Evolutionary conservation across 2,329 filamentous ascomycete species (phyloP).

Genomic region (Ophiostoma pallidulum): DNA sequence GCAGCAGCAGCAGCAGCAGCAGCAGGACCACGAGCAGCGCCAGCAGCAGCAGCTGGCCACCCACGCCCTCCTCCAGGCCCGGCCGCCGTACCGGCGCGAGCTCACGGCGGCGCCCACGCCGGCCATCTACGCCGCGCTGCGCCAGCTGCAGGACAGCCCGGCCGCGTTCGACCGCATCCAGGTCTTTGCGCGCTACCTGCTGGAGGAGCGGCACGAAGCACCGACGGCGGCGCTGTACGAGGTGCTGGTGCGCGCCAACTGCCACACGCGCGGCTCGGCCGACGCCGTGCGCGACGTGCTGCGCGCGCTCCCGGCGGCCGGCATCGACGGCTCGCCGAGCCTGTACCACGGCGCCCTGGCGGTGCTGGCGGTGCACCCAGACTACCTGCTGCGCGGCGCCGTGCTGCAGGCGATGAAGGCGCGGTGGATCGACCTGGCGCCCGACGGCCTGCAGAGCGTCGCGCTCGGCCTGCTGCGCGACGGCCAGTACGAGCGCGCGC

Average conservation of each 20-base stretch:
- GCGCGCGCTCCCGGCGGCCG: constrained; percentile 57
- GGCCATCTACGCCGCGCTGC: constrained; percentile 30
- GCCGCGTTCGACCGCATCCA: constrained; percentile 30
- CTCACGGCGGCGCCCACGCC: constrained; percentile 11
- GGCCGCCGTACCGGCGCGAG: constrained; percentile 12
- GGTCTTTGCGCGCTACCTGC: constrained; percentile 46
- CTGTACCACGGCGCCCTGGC: constrained; percentile 65
- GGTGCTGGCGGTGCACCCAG: constrained; percentile 71
- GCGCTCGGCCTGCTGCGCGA: constrained; percentile 70
- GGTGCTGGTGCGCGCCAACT: constrained; percentile 63
- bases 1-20: not conserved
- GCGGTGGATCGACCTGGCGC: constrained; percentile 58
- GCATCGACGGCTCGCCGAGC: constrained; percentile 52
- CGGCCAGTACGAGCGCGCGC: constrained; percentile 70
- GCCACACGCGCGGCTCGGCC: constrained; percentile 57
- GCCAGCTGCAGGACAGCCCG: constrained; percentile 27
- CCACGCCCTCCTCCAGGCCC: constrained; percentile 6
- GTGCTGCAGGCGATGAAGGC: constrained; percentile 66
- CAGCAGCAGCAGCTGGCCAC: not conserved
- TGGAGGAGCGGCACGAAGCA: constrained; percentile 43
- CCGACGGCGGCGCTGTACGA: constrained; percentile 59
- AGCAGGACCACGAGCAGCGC: not conserved
- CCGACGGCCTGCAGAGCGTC: constrained; percentile 55
- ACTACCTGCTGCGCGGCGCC: constrained; percentile 65
- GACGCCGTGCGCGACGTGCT: constrained; percentile 54